A percentile compares a stretch with the other conserved stretches of the same genome.
These are phyloP conservation scores for Oryza longistaminata DNA, from an alignment of 176 grass and related monocot species.

Conservation along the genomic window DNA sequence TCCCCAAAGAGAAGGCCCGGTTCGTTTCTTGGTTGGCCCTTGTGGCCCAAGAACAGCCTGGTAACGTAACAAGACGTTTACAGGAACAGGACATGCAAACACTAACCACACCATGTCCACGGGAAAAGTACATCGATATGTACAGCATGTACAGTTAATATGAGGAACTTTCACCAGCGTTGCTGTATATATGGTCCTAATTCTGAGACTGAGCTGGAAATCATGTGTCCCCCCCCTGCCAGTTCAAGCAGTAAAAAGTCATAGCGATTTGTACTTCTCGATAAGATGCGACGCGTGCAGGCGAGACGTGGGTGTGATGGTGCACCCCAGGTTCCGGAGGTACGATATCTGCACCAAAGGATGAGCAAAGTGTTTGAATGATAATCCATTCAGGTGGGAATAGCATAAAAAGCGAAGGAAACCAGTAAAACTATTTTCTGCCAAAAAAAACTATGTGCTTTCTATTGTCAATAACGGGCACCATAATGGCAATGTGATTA, in stretches of 20 bases:
- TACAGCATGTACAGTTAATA: background rate
- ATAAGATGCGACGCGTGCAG: slow-evolving; percentile 89
- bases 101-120: background rate
- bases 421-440: background rate
- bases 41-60: background rate
- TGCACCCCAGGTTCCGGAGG: slow-evolving; percentile 87
- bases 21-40: background rate
- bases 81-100: too few species aligned
- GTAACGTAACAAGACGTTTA: background rate
- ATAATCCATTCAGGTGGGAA: background rate
- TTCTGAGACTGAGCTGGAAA: too few species aligned
- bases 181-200: background rate
- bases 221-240: too few species aligned
- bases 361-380: background rate
- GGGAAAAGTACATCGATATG: background rate
- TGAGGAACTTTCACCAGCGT: background rate
- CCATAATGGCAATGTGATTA: background rate
- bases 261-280: slow-evolving; percentile 92
- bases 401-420: background rate
- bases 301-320: slow-evolving; percentile 68
- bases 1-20: too few species aligned
- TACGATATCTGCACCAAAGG: slow-evolving; percentile 69
- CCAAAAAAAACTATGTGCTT: slow-evolving; percentile 1
- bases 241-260: slow-evolving; percentile 8
- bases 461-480: background rate